Conservation (phyloP, 352 stramenopile species). For the Phytophthora hibernalis region DNA sequence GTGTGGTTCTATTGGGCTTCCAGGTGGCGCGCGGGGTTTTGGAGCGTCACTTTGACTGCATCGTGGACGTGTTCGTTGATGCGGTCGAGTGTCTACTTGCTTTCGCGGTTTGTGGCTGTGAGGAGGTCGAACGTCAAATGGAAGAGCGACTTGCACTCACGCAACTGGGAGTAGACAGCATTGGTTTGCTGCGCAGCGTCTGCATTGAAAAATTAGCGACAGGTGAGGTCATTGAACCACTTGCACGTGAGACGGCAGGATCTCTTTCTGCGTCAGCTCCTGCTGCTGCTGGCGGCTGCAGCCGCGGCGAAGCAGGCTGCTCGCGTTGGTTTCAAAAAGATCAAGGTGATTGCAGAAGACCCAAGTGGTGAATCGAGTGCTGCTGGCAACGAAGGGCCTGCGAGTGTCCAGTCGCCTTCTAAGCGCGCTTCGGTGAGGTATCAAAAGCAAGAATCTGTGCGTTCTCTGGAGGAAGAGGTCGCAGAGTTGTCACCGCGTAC, state of each 20-base stretch:
- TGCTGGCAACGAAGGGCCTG: slow-evolving; percentile 1
- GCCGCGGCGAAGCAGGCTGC: slow-evolving; percentile 44
- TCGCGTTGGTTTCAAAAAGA: slow-evolving; percentile 67
- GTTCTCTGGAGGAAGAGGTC: slow-evolving; percentile 68
- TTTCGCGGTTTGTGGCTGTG: slow-evolving; percentile 78
- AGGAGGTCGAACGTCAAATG: slow-evolving; percentile 63
- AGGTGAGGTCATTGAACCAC: slow-evolving; percentile 74
- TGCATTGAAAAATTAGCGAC: slow-evolving; percentile 80
- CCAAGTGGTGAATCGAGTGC: slow-evolving; percentile 7
- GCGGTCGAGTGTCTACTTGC: slow-evolving; percentile 81
- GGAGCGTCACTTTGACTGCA: slow-evolving; percentile 73
- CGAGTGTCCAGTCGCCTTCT: slow-evolving; percentile 25
- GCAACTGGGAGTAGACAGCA: slow-evolving; percentile 75
- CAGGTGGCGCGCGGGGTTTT: slow-evolving; percentile 91
- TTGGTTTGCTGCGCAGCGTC: slow-evolving; percentile 64
- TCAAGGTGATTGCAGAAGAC: slow-evolving; percentile 47
- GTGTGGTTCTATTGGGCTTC: slow-evolving; percentile 86
- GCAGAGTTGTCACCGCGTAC: slow-evolving; percentile 46
- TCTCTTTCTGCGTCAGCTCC: slow-evolving; percentile 18
- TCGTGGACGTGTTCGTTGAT: slow-evolving; percentile 84
- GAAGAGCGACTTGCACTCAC: slow-evolving; percentile 65
- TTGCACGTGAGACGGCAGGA: slow-evolving; percentile 28
- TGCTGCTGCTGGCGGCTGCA: slow-evolving; percentile 14
- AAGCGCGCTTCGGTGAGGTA: slow-evolving; percentile 54
- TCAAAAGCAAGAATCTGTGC: slow-evolving; percentile 71